Evolutionary conservation across 2,329 filamentous ascomycete species (phyloP), one percentile per base, ranked within the genome.

Genomic region (Neonectria hederae): DNA sequence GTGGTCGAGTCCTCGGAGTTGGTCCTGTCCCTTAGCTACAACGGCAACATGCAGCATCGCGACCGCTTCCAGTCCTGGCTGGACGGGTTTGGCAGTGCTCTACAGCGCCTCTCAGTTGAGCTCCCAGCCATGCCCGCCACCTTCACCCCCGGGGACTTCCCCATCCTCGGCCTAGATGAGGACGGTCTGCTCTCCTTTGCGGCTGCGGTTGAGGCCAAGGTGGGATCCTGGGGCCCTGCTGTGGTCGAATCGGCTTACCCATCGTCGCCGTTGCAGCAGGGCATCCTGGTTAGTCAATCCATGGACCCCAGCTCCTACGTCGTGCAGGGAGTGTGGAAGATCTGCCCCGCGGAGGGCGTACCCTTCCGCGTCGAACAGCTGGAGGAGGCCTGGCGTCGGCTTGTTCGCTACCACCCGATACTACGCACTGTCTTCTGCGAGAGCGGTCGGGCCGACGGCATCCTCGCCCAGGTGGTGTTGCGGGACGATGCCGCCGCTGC

Each of bases 231-330:
- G 35, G 35, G 35, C 35, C 35, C 17, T 55, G 14, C 22, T 22
- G 32, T 49, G 17, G 22, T 61, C 19, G 38, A 61, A 30, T 30
- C 32, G 13, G 30, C 38, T 7, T 61, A 61, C 13, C 58, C 52
- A 11, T 55, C 42, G n/a, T 49, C 58, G n/a, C 58, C 58, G 19
- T n/a, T 61, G 22, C 58, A 61, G 26, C 28, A 61, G 22, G 58
- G 58, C 19, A 61, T 61, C 22, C 30, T 61, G 7, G 19, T 61
- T 13, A 61, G 49, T 26, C 58, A 61, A 24, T 26, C 22, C 40
- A 55, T n/a, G 28, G 48, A 51, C 28, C 48, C 48, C 28, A 51
- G 28, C 28, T 19, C 48, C 9, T 38, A 38, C 35, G 35, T 38
- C 11, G 35, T 38, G 2, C 35, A 38, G 35, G 35, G 35, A 38